Percentiles rank a stretch among this genome's conserved stretches.
phyloP scores from a whole-genome alignment of 2,329 filamentous ascomycete genomes.

The Macroventuria anomochaeta region DNA sequence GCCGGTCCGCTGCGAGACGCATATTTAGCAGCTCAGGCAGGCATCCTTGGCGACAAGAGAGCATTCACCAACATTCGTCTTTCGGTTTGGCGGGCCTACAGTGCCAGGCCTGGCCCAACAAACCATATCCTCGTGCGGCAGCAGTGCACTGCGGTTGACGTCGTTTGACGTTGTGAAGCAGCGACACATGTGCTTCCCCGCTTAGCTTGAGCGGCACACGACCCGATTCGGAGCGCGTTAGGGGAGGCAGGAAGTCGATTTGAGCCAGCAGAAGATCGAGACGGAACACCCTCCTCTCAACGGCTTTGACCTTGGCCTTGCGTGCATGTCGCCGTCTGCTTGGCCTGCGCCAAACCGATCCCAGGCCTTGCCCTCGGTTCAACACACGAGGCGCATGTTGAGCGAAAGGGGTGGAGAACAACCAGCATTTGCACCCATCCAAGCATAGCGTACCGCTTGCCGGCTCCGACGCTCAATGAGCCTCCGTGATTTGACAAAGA shows the following conservation, averaged over 20 bases:
- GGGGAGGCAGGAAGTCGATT: conserved; percentile 15
- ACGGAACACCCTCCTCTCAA: conserved; percentile 10
- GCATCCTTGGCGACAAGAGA: conserved; percentile 3
- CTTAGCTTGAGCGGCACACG: conserved; percentile 33
- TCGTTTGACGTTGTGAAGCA: conserved; percentile 10
- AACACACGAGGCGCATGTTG: conserved; percentile 34
- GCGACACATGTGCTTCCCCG: conserved; percentile 19
- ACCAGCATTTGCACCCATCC: conserved; percentile 1
- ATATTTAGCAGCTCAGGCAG: conserved; percentile 8
- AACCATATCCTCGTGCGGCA: background rate
- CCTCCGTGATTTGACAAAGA: conserved; percentile 5
- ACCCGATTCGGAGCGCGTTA: conserved; percentile 33
- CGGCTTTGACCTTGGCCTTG: conserved; percentile 33
- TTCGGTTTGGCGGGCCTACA: conserved; percentile 9
- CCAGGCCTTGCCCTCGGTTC: conserved; percentile 32
- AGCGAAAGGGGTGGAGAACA: conserved; percentile 1
- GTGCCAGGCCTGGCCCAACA: conserved; percentile 3
- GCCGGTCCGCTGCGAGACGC: conserved; percentile 13
- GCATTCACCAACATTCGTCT: background rate
- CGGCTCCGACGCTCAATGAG: conserved; percentile 4
- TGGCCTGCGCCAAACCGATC: conserved; percentile 36
- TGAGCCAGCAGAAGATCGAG: conserved; percentile 12
- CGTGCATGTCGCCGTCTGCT: conserved; percentile 39
- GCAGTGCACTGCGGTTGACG: conserved; percentile 1
- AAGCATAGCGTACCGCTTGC: conserved; percentile 8